These are phyloP conservation scores for Ganoderma meredithae DNA, from an alignment of 1,284 basidiomycete genomes.

Conservation along the genomic window DNA sequence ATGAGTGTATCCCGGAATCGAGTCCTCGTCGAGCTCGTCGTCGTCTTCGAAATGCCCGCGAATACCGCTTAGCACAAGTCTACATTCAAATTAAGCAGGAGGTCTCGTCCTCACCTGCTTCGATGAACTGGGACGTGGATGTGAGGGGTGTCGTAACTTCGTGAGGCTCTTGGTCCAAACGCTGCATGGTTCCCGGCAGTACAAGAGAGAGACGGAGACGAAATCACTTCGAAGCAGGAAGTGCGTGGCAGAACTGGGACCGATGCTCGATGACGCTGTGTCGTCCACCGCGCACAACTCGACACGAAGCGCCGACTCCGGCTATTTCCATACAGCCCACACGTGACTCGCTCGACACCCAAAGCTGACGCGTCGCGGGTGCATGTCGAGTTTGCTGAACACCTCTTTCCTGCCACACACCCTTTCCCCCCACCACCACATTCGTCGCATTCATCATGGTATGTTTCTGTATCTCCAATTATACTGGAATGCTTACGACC, in stretches of 20 bases:
- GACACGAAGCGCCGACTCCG: slow-evolving; percentile 20
- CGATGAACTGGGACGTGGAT: slow-evolving; percentile 75
- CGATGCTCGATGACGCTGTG: slow-evolving; percentile 2
- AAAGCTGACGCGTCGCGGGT: slow-evolving; percentile 68
- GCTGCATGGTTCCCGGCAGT: slow-evolving; percentile 32
- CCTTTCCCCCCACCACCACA: slow-evolving; percentile 19
- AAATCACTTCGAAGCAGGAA: not conserved
- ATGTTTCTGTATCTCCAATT: not conserved
- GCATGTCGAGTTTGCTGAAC: slow-evolving; percentile 34
- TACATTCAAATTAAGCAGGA: not conserved
- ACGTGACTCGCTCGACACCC: slow-evolving; percentile 30
- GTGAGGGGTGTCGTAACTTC: slow-evolving; percentile 57
- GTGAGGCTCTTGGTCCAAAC: slow-evolving; percentile 34
- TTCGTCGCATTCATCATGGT: slow-evolving; percentile 35
- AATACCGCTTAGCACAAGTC: slow-evolving; percentile 6
- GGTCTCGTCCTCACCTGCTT: slow-evolving; percentile 59
- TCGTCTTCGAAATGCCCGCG: slow-evolving; percentile 61
- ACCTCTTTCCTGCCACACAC: slow-evolving; percentile 41
- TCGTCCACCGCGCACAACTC: not conserved
- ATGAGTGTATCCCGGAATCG: slow-evolving; percentile 79
- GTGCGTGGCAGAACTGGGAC: slow-evolving; percentile 4
- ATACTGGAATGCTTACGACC: not conserved
- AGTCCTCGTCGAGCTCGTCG: slow-evolving; percentile 80
- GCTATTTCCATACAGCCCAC: slow-evolving; percentile 13
- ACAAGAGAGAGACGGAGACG: not conserved